phyloP scores from a whole-genome alignment of 2,329 filamentous ascomycete species.

The Amesomyces nigricolor region DNA sequence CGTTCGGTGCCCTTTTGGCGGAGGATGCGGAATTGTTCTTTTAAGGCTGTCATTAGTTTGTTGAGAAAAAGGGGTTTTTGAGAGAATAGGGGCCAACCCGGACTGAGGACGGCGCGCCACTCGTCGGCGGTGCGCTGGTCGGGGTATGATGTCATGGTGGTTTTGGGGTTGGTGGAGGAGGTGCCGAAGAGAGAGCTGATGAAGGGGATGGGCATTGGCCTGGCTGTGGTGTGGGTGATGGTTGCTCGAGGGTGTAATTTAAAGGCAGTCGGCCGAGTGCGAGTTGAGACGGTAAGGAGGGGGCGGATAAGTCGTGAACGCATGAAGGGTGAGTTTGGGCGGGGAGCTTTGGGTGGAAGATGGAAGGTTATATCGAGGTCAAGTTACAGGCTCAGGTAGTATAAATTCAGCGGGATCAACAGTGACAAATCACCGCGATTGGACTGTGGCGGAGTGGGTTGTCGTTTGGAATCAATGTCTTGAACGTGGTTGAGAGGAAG shows the following conservation, averaged over 20 bases:
- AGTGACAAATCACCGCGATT: constrained; percentile 12
- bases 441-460: not conserved
- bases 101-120: constrained; percentile 78
- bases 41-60: constrained; percentile 1
- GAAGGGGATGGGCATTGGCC: constrained; percentile 76
- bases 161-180: constrained; percentile 51
- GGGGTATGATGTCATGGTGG: constrained; percentile 49
- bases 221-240: constrained; percentile 4
- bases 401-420: not conserved
- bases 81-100: no score
- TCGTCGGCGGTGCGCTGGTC: constrained; percentile 74
- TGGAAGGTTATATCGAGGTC: not conserved
- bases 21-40: constrained; percentile 93
- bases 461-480: constrained; percentile 7
- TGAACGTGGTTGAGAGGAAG: not conserved
- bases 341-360: not conserved
- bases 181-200: constrained; percentile 69
- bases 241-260: constrained; percentile 23
- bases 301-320: constrained; percentile 43
- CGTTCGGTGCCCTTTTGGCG: constrained; percentile 88
- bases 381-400: not conserved
- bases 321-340: constrained; percentile 36
- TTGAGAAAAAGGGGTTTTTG: not conserved
- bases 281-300: constrained; percentile 43
- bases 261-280: constrained; percentile 34